phyloP scores from a whole-genome alignment of 1,139 yeast species.

The Chernovozyma sophiae-reginae region DNA sequence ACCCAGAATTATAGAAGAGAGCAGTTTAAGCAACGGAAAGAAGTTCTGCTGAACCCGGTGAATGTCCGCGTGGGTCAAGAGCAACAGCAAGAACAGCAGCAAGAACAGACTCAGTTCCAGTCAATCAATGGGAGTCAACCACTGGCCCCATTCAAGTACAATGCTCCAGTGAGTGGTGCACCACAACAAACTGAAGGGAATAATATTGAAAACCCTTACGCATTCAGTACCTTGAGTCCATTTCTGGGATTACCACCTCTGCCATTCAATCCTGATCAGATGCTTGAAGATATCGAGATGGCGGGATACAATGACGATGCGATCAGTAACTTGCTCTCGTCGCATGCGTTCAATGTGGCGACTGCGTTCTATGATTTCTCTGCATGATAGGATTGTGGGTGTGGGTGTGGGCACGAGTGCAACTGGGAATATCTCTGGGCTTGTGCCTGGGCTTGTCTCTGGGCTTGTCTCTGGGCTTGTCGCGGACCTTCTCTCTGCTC shows the following conservation, averaged over 20 bases:
- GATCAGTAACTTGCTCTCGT: slow-evolving; percentile 10
- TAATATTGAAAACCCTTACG: background rate
- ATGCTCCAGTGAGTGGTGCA: background rate
- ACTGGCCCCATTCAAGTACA: background rate
- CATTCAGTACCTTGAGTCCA: background rate
- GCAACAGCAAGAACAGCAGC: background rate
- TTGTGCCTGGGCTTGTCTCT: too few relatives aligned
- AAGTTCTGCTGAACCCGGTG: background rate
- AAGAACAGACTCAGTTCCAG: background rate
- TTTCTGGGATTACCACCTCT: background rate
- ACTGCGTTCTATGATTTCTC: slow-evolving; percentile 9
- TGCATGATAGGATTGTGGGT: too few relatives aligned
- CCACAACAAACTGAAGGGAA: background rate
- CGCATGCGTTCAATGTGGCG: slow-evolving; percentile 14
- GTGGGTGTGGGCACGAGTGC: too few relatives aligned
- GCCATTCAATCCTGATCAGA: slow-evolving; percentile 1
- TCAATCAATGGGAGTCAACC: background rate
- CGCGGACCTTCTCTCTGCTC: too few relatives aligned
- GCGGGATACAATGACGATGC: slow-evolving; percentile 11
- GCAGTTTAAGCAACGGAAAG: background rate
- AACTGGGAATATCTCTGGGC: too few relatives aligned
- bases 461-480: too few relatives aligned
- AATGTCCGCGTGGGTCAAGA: background rate
- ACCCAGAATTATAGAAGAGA: background rate
- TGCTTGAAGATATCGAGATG: background rate